Base-by-base conservation (phyloP, 2,329 filamentous ascomycete species). In the Coniochaeta ligniaria region DNA sequence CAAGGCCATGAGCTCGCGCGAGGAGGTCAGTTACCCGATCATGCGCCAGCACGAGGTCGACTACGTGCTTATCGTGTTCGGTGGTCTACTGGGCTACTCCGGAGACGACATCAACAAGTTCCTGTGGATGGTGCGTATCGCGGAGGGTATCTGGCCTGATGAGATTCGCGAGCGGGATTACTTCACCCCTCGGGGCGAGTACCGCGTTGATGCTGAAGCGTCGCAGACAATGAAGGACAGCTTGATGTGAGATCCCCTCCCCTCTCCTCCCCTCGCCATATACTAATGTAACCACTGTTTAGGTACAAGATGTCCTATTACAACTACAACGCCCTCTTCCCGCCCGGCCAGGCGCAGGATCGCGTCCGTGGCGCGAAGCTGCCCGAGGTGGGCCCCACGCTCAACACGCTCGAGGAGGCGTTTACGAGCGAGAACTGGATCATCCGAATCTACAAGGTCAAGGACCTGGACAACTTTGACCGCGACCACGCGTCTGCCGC, bases 271-370 rank as follows among this genome's bases (percentile, higher is more conserved):
- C 12, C 35, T 11, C n/a, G 2, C 52, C 5, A 31, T 26, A 28
- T 24, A 38, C 11, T 52, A 14, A 31, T 24, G 59, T 61, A 52
- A 45, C 38, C 63, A 58, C 67, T 41, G 33, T 33, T 11, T n/a
- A 96, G 93, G 92, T 99, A 99, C 86, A 99, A 99, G 84, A 97
- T 99, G 93, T 97, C 92, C 24, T 99, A 99, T 84, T 91, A 99
- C 85, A 98, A 98, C 83, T 99, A 91, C 82, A 85, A 94, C 76
- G 79, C 83, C 55, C 86, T 99, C 64, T 99, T 98, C 84, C 94
- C 93, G 52, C 83, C 89, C 2, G 95, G 95, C 64, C 92, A 98
- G 77, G 93, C 91, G 38, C 80, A 87, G 68, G 95, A 99, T 74
- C 89, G 95, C 67, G 95, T 99, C 65, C 92, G 95, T 72, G 87